Conservation (phyloP, 2,329 filamentous ascomycete species). For the Colletotrichum simmondsii region DNA sequence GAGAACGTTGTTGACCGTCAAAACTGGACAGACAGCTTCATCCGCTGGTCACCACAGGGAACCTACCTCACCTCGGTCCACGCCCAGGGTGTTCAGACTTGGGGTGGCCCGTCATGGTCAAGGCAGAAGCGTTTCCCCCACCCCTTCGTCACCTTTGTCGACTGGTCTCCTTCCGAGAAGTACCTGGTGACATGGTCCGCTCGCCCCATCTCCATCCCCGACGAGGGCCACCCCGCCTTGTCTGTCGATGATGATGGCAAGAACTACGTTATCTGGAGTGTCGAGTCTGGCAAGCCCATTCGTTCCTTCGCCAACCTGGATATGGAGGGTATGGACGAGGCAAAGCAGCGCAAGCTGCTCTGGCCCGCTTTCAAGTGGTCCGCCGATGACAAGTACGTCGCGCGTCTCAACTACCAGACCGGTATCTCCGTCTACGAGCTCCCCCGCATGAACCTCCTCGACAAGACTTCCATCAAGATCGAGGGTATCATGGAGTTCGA, state of each 20-base stretch:
- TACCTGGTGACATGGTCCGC: constrained; percentile 98
- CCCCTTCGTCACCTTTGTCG: constrained; percentile 93
- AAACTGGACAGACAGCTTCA: constrained; percentile 98
- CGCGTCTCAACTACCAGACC: constrained; percentile 86
- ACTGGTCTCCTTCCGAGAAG: constrained; percentile 93
- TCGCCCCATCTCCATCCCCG: constrained; percentile 90
- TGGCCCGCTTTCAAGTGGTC: constrained; percentile 99
- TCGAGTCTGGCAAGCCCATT: constrained; percentile 87
- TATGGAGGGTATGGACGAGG: constrained; percentile 70
- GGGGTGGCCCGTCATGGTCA: constrained; percentile 91
- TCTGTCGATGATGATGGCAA: constrained; percentile 96
- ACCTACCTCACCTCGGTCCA: constrained; percentile 96
- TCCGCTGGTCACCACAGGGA: constrained; percentile 96
- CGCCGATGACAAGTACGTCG: constrained; percentile 95
- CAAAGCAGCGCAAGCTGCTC: constrained; percentile 83
- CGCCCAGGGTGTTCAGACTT: constrained; percentile 95
- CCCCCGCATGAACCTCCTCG: constrained; percentile 87
- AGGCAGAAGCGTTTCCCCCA: constrained; percentile 94
- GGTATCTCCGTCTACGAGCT: constrained; percentile 93
- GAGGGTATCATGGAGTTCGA: constrained; percentile 98
- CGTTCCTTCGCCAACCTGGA: constrained; percentile 95
- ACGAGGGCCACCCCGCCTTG: constrained; percentile 84
- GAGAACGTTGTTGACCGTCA: constrained; percentile 91
- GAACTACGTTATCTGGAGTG: constrained; percentile 99
- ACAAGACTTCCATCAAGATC: constrained; percentile 94